phyloP scores from a whole-genome alignment of 1,284 basidiomycete species.

The Moesziomyces sp. region DNA sequence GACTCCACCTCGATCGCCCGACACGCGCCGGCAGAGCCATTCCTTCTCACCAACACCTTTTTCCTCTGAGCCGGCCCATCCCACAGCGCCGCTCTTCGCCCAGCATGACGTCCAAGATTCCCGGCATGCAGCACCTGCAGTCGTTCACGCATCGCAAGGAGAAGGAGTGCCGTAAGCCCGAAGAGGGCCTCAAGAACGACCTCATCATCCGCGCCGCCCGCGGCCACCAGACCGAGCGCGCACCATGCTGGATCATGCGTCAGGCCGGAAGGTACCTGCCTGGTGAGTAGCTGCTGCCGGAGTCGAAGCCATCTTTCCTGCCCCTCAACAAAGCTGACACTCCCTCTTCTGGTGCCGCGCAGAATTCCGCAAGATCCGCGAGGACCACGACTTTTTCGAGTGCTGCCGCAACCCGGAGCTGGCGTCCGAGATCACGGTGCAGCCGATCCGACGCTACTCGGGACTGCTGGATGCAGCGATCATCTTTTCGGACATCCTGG shows the following conservation, averaged over 20 bases:
- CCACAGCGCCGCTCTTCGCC: neutral
- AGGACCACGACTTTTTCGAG: slow-evolving; percentile 66
- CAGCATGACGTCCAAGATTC: slow-evolving; percentile 53
- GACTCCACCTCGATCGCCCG: neutral
- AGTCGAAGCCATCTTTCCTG: neutral
- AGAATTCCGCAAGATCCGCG: slow-evolving; percentile 66
- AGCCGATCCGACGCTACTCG: slow-evolving; percentile 65
- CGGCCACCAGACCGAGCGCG: slow-evolving; percentile 86
- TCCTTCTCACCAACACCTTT: neutral
- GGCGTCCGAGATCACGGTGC: slow-evolving; percentile 66
- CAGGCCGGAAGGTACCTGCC: slow-evolving; percentile 96
- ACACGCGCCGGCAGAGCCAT: neutral
- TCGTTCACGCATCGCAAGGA: slow-evolving; percentile 54
- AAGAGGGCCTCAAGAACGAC: slow-evolving; percentile 79
- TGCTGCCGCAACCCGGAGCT: slow-evolving; percentile 65
- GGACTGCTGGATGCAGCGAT: slow-evolving; percentile 66
- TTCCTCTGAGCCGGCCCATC: neutral
- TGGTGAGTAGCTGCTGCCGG: slow-evolving; percentile 72
- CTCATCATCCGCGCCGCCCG: slow-evolving; percentile 86
- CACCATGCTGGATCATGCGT: slow-evolving; percentile 99
- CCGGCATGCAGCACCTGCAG: slow-evolving; percentile 54
- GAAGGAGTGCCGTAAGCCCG: slow-evolving; percentile 46
- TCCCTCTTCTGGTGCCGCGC: no score
- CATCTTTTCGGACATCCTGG: slow-evolving; percentile 67
- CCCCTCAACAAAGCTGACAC: neutral